These are phyloP conservation scores for Teratosphaeria nubilosa DNA, from an alignment of 2,329 filamentous ascomycete genomes.

Conservation along the genomic window DNA sequence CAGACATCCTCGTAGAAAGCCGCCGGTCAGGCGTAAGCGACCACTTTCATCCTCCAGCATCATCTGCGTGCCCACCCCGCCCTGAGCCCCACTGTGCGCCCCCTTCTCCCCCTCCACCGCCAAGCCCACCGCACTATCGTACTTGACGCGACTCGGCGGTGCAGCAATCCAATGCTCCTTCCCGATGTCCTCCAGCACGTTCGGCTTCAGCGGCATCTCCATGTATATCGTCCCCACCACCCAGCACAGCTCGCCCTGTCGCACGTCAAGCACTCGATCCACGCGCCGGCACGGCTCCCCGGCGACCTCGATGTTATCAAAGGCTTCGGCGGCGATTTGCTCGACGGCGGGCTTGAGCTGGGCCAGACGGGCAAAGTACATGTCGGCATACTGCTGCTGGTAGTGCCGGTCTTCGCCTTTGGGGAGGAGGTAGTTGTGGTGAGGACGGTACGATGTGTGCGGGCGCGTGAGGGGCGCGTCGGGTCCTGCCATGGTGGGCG, in stretches of 20 bases:
- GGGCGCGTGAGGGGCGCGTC: constrained; percentile 31
- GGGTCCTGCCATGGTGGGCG: background rate
- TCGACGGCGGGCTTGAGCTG: constrained; percentile 80
- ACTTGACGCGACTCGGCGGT: constrained; percentile 61
- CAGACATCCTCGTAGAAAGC: constrained; percentile 54
- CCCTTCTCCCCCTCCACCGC: constrained; percentile 4
- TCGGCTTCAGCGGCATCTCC: constrained; percentile 93
- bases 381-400: constrained; percentile 90
- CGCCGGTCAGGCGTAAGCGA: constrained; percentile 68
- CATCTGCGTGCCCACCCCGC: constrained; percentile 36
- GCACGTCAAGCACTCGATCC: constrained; percentile 85
- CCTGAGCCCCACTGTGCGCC: constrained; percentile 3
- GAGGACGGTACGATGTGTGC: constrained; percentile 58
- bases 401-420: constrained; percentile 59
- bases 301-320: constrained; percentile 66
- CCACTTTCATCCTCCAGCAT: constrained; percentile 97
- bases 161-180: constrained; percentile 92
- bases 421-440: constrained; percentile 64
- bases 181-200: constrained; percentile 86
- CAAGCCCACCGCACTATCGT: constrained; percentile 4
- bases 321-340: constrained; percentile 60
- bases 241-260: constrained; percentile 93
- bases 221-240: constrained; percentile 91
- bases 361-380: constrained; percentile 88
- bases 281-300: constrained; percentile 66